Evolutionary conservation across 495 filamentous ascomycete genomes (phyloP).

Genomic region (Aspergillus coremiiformis): DNA sequence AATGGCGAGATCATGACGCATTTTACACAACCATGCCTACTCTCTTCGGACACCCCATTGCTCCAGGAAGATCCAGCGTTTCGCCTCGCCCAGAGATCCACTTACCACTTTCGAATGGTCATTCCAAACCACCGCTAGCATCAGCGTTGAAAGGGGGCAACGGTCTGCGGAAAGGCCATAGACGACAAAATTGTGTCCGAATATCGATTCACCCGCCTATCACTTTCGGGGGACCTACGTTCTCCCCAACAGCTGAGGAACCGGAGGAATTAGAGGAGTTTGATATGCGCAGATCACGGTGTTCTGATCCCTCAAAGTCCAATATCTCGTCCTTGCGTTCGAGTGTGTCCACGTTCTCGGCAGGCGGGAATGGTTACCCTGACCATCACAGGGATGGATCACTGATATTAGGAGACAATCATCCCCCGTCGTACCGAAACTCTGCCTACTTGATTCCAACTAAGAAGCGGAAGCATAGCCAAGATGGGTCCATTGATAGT

Average conservation of each 20-base stretch:
- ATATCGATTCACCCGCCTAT: conserved; percentile 41
- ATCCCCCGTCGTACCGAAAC: conserved; percentile 9
- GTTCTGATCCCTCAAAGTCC: conserved; percentile 13
- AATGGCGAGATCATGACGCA: conserved; percentile 23
- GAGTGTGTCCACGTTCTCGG: conserved; percentile 16
- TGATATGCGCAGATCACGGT: conserved; percentile 12
- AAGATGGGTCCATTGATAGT: conserved; percentile 7
- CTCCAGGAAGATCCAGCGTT: conserved; percentile 3
- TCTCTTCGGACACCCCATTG: not conserved
- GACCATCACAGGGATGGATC: conserved; percentile 3
- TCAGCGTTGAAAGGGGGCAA: conserved; percentile 36
- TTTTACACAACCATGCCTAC: conserved; percentile 20
- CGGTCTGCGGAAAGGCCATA: conserved; percentile 35
- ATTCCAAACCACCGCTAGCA: conserved; percentile 20
- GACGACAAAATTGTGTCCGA: conserved; percentile 43
- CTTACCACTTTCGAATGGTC: conserved; percentile 19
- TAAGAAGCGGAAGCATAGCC: conserved; percentile 22
- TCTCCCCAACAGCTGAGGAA: conserved; percentile 35
- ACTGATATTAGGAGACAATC: conserved; percentile 15
- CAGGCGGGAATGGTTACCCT: conserved; percentile 11
- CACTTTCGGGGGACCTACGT: conserved; percentile 29
- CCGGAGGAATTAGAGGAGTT: conserved; percentile 30
- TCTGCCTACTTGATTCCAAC: not conserved
- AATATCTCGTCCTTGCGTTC: conserved; percentile 16
- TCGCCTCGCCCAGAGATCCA: conserved; percentile 17